phyloP scores from a whole-genome alignment of 2,329 filamentous ascomycete species.

The Canariomyces notabilis region DNA sequence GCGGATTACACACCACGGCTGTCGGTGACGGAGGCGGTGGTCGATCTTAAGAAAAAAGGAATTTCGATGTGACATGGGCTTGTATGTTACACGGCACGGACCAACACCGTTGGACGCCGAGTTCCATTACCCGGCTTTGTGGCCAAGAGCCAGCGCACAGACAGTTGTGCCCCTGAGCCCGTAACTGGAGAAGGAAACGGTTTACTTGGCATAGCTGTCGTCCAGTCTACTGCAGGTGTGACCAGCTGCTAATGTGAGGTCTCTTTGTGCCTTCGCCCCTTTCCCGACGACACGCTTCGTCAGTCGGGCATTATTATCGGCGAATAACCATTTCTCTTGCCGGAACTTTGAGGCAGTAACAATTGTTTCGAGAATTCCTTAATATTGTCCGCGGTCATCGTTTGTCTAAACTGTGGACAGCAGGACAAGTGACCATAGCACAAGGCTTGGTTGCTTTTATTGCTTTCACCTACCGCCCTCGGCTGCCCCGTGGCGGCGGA shows the following conservation, averaged over 20 bases:
- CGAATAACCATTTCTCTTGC: conserved; percentile 5
- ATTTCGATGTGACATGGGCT: conserved; percentile 10
- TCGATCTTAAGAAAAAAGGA: conserved; percentile 20
- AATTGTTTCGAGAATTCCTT: conserved; percentile 12
- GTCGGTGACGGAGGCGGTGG: conserved; percentile 19
- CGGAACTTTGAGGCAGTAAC: conserved; percentile 4
- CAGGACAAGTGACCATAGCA: neutral
- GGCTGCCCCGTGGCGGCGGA: neutral
- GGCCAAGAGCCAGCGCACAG: neutral
- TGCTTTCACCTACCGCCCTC: conserved; percentile 4
- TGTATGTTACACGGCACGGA: too few species aligned
- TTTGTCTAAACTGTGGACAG: conserved; percentile 4
- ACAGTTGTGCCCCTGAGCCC: neutral
- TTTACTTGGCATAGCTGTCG: conserved; percentile 12
- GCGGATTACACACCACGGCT: conserved; percentile 5
- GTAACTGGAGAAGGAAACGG: neutral
- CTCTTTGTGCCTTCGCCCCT: neutral
- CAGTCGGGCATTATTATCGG: too few species aligned
- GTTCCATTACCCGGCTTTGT: neutral
- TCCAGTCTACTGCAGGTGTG: neutral
- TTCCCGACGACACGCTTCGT: too few species aligned
- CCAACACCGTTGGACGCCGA: conserved; percentile 10
- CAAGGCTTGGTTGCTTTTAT: neutral
- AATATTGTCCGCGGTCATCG: conserved; percentile 17
- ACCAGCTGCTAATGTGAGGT: conserved; percentile 4